A percentile compares a stretch with the other conserved stretches of the same genome.
Evolutionary conservation across 106 monocot genomes (phyloP).

Genomic region (Acanthochlamys bracteata): DNA sequence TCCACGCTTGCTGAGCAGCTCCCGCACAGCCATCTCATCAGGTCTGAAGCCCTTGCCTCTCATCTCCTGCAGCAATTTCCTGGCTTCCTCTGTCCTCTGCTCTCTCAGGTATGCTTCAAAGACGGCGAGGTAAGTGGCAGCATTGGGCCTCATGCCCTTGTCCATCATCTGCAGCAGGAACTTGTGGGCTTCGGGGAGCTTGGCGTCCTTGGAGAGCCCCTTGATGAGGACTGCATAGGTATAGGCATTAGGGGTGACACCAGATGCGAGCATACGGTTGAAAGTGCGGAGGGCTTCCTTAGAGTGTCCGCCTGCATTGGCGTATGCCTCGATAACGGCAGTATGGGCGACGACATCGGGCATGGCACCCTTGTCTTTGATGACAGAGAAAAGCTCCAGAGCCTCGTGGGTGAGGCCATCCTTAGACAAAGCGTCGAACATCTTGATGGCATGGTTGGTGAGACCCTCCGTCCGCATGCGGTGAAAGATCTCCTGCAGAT

Average conservation of each 20-base stretch:
- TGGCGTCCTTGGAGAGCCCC: constrained; percentile 67
- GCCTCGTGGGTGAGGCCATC: constrained; percentile 96
- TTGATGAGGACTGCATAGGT: constrained; percentile 66
- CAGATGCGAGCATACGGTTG: constrained; percentile 81
- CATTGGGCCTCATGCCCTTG: constrained; percentile 74
- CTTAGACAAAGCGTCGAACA: constrained; percentile 96
- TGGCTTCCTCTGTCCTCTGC: constrained; percentile 47
- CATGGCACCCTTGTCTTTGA: constrained; percentile 88
- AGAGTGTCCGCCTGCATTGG: constrained; percentile 73
- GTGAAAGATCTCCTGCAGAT: constrained; percentile 92
- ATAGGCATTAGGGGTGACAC: constrained; percentile 78
- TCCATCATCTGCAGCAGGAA: constrained; percentile 68
- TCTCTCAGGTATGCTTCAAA: constrained; percentile 67
- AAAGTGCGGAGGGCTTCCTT: constrained; percentile 62
- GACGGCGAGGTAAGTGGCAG: constrained; percentile 36
- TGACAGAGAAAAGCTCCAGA: constrained; percentile 62
- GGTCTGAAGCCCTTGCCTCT: constrained; percentile 48
- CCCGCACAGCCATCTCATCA: constrained; percentile 65
- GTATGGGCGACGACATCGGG: constrained; percentile 99
- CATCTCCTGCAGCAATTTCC: constrained; percentile 63
- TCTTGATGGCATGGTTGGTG: constrained; percentile 77
- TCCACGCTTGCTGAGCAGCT: constrained; percentile 55
- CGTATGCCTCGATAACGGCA: constrained; percentile 88
- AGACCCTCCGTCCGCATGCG: constrained; percentile 82
- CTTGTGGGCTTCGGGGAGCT: constrained; percentile 48